These are phyloP conservation scores for Suhomyces faveliae DNA, from an alignment of 805 yeast genomes.

Conservation along the genomic window DNA sequence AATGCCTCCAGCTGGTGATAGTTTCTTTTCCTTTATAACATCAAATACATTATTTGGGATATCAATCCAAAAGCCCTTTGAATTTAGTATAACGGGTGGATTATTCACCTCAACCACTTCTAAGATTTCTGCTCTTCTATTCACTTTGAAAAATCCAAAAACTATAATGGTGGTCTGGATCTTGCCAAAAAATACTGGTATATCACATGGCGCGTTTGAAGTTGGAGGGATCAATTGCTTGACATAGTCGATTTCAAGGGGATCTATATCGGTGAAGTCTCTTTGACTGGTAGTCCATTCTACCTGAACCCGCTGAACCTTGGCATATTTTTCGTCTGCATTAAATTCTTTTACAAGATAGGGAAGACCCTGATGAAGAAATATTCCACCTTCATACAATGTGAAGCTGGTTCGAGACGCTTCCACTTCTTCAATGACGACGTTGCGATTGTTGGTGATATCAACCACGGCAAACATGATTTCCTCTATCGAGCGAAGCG, in stretches of 20 bases:
- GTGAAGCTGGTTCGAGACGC: constrained; percentile 88
- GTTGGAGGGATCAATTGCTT: constrained; percentile 50
- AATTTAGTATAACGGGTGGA: constrained; percentile 68
- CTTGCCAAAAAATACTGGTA: constrained; percentile 74
- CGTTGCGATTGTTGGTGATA: constrained; percentile 70
- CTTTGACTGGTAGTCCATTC: constrained; percentile 93
- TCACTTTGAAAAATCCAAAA: constrained; percentile 90
- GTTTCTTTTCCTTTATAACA: constrained; percentile 50
- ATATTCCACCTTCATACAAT: constrained; percentile 87
- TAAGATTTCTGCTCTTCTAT: constrained; percentile 70
- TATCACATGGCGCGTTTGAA: constrained; percentile 26
- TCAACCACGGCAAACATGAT: constrained; percentile 87
- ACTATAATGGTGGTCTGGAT: constrained; percentile 73
- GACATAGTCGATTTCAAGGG: constrained; percentile 64
- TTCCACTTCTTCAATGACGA: constrained; percentile 85
- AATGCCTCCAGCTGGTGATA: constrained; percentile 85
- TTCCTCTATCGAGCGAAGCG: constrained; percentile 81
- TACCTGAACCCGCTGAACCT: constrained; percentile 83
- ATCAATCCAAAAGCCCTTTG: constrained; percentile 92
- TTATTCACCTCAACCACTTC: constrained; percentile 92
- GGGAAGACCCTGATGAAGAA: constrained; percentile 90
- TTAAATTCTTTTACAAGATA: constrained; percentile 84
- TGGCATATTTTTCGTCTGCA: constrained; percentile 74
- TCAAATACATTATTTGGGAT: constrained; percentile 67
- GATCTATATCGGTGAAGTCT: constrained; percentile 92